Evolutionary conservation across 176 grass and related monocot species (phyloP).

Genomic region (Cenchrus americanus): DNA sequence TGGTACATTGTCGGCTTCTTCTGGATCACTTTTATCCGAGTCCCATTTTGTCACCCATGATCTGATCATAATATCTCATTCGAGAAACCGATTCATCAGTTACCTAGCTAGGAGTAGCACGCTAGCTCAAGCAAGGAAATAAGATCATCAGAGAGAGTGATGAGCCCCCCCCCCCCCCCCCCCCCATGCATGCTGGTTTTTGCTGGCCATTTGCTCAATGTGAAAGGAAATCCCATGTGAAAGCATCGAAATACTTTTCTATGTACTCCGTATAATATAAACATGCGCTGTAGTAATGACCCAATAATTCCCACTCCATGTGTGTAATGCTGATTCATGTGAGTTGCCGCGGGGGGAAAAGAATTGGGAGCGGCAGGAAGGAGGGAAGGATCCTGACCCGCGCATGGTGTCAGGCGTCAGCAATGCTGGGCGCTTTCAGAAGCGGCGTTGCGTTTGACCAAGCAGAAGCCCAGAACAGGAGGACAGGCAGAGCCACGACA

Average conservation of each 20-base stretch:
- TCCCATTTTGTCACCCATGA: slow-evolving; percentile 39
- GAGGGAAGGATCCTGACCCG: background rate
- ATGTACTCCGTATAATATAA: no score
- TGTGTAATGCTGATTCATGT: background rate
- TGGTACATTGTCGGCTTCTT: slow-evolving; percentile 39
- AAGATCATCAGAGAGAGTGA: no score
- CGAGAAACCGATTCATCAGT: background rate
- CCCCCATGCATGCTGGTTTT: no score
- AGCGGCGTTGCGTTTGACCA: slow-evolving; percentile 24
- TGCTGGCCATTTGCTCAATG: background rate
- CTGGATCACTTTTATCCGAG: slow-evolving; percentile 25
- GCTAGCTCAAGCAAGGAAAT: no score
- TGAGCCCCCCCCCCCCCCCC: no score
- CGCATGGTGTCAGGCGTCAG: background rate
- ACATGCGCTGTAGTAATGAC: background rate
- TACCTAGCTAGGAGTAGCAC: background rate
- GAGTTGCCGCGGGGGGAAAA: background rate
- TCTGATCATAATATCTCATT: slow-evolving; percentile 25
- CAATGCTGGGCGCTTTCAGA: background rate
- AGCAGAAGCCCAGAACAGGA: background rate
- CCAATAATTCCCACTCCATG: background rate
- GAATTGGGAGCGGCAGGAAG: background rate
- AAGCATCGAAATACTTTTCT: background rate
- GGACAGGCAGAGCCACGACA: background rate
- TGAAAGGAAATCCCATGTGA: background rate